These are phyloP conservation scores for Penicillium odoratum DNA, from an alignment of 495 filamentous ascomycete species.

Conservation along the genomic window DNA sequence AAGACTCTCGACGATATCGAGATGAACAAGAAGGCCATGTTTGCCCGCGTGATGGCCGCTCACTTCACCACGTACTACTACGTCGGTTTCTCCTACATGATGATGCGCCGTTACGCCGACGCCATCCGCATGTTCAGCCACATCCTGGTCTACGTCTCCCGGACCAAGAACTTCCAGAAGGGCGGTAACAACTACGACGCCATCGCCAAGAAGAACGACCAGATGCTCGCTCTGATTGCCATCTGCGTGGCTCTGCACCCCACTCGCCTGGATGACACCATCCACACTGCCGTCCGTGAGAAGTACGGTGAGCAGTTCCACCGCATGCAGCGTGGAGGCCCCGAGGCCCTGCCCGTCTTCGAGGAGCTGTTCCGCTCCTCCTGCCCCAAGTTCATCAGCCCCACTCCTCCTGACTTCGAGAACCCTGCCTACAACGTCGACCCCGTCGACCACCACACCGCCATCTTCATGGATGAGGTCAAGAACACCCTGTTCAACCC, in stretches of 20 bases:
- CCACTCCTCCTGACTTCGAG: slow-evolving; percentile 95
- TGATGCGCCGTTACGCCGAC: slow-evolving; percentile 99
- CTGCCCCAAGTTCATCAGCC: slow-evolving; percentile 99
- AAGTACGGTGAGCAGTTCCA: slow-evolving; percentile 98
- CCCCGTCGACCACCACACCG: slow-evolving; percentile 93
- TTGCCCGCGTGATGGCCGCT: slow-evolving; percentile 97
- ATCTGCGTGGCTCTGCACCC: slow-evolving; percentile 98
- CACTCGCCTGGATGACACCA: slow-evolving; percentile 95
- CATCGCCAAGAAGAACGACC: slow-evolving; percentile 99
- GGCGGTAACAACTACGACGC: slow-evolving; percentile 91
- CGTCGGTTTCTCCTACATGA: slow-evolving; percentile 99
- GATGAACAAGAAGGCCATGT: slow-evolving; percentile 99
- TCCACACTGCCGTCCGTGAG: slow-evolving; percentile 95
- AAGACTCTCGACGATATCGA: slow-evolving; percentile 99
- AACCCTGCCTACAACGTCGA: slow-evolving; percentile 92
- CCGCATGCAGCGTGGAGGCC: slow-evolving; percentile 91
- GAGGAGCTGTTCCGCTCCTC: slow-evolving; percentile 94
- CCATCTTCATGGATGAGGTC: slow-evolving; percentile 99
- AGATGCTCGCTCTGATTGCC: slow-evolving; percentile 98
- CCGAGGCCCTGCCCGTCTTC: slow-evolving; percentile 90
- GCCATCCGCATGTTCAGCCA: slow-evolving; percentile 99
- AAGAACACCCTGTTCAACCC: slow-evolving; percentile 95
- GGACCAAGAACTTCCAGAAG: slow-evolving; percentile 99
- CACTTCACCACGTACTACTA: slow-evolving; percentile 99
- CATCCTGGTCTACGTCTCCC: slow-evolving; percentile 97